Conservation (phyloP, 2,329 filamentous ascomycete species). For the Penicillium sp. region DNA sequence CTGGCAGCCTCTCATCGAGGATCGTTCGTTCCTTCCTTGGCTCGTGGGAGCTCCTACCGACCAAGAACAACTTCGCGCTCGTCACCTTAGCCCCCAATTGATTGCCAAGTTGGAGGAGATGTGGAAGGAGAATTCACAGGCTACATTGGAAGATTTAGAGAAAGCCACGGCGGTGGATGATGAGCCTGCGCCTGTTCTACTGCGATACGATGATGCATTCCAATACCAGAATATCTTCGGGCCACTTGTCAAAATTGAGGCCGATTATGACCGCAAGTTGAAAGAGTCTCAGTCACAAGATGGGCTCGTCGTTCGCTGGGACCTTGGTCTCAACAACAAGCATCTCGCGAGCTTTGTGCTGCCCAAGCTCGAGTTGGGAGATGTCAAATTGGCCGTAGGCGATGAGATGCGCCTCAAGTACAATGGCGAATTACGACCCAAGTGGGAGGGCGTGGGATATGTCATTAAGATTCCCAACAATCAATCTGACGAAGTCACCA, state of each 20-base stretch:
- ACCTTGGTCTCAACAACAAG: constrained; percentile 94
- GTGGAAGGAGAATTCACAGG: constrained; percentile 92
- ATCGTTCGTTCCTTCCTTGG: constrained; percentile 92
- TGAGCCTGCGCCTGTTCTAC: constrained; percentile 84
- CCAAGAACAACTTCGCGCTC: constrained; percentile 89
- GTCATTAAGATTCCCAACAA: constrained; percentile 99
- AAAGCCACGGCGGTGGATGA: constrained; percentile 90
- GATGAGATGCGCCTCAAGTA: constrained; percentile 98
- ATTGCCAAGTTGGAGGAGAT: constrained; percentile 96
- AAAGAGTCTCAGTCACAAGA: constrained; percentile 98
- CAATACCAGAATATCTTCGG: constrained; percentile 99
- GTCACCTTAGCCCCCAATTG: constrained; percentile 87
- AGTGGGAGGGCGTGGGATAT: constrained; percentile 97
- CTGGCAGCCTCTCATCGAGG: constrained; percentile 96
- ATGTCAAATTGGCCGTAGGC: constrained; percentile 95
- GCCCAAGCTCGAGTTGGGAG: constrained; percentile 93
- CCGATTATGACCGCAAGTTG: constrained; percentile 97
- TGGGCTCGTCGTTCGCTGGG: constrained; percentile 89
- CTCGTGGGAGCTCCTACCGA: constrained; percentile 85
- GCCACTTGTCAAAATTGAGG: constrained; percentile 96
- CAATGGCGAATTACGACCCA: constrained; percentile 82
- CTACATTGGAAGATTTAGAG: constrained; percentile 86
- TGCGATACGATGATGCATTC: constrained; percentile 95
- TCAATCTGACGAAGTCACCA: constrained; percentile 93
- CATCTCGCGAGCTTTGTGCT: constrained; percentile 92